These are phyloP conservation scores for Aspergillus saccharolyticus DNA, from an alignment of 495 filamentous ascomycete species.

Conservation along the genomic window DNA sequence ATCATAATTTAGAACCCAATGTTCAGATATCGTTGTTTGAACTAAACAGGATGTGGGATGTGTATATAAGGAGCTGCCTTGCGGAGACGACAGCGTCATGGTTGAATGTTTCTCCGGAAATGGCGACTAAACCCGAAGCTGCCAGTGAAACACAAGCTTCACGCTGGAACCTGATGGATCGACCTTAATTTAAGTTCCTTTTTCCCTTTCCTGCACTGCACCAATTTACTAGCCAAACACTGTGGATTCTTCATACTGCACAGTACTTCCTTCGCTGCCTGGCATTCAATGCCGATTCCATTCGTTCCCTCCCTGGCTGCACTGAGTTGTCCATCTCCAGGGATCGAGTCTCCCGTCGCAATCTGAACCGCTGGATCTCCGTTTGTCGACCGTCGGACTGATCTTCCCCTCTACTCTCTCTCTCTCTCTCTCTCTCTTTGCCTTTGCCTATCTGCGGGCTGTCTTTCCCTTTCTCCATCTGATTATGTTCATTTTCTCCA, in stretches of 20 bases:
- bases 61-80: too few relatives aligned
- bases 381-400: neutral
- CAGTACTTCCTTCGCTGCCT: neutral
- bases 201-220: neutral
- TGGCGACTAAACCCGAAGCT: neutral
- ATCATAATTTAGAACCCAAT: too few relatives aligned
- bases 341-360: constrained; percentile 6
- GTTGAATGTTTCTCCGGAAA: neutral
- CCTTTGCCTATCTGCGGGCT: neutral
- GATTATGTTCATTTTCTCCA: constrained; percentile 4
- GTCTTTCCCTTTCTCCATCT: neutral
- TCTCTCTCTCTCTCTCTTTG: neutral
- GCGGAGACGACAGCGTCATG: too few relatives aligned
- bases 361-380: constrained; percentile 4
- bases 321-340: constrained; percentile 10
- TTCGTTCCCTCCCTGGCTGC: constrained; percentile 41
- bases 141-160: neutral
- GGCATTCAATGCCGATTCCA: constrained; percentile 53
- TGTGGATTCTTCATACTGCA: neutral
- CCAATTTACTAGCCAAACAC: neutral
- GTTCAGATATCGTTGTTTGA: too few relatives aligned
- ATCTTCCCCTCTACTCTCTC: neutral
- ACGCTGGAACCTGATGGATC: neutral
- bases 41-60: too few relatives aligned
- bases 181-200: neutral